phyloP scores from a whole-genome alignment of 805 yeast genomes.

The Blastobotrys muscicola region DNA sequence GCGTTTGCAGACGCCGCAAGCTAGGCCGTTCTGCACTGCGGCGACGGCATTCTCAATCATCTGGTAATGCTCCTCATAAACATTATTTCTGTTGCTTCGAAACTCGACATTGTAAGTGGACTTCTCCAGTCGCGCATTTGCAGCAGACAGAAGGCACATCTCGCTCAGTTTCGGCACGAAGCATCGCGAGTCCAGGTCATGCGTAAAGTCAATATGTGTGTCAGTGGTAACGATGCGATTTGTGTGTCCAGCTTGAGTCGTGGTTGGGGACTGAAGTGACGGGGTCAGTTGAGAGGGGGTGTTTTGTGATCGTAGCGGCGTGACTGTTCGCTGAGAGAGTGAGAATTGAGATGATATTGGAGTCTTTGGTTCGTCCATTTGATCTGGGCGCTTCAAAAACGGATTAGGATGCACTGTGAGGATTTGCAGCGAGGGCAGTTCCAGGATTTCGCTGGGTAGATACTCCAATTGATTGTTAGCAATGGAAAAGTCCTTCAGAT shows the following conservation, averaged over 20 bases:
- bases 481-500: constrained; percentile 28
- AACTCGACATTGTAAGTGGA: constrained; percentile 1
- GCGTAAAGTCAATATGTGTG: no score
- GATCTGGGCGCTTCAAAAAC: constrained; percentile 11
- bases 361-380: no score
- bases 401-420: constrained; percentile 31
- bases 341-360: no score
- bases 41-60: constrained; percentile 17
- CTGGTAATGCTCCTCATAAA: not conserved
- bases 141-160: not conserved
- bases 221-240: no score
- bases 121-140: no score
- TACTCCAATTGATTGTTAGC: constrained; percentile 26
- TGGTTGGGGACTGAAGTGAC: no score
- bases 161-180: not conserved
- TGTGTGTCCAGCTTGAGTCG: no score
- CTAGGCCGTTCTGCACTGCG: constrained; percentile 9
- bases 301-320: not conserved
- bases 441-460: constrained; percentile 29
- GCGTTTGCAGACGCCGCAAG: constrained; percentile 25
- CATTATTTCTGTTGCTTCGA: constrained; percentile 7
- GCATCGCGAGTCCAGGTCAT: not conserved
- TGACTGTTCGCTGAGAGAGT: no score
- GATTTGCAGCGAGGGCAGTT: constrained; percentile 19
- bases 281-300: not conserved